Evolutionary conservation across 345 rosid species (phyloP), one percentile per base, ranked within the genome.

Genomic region (Sisymbrium altissimum): DNA sequence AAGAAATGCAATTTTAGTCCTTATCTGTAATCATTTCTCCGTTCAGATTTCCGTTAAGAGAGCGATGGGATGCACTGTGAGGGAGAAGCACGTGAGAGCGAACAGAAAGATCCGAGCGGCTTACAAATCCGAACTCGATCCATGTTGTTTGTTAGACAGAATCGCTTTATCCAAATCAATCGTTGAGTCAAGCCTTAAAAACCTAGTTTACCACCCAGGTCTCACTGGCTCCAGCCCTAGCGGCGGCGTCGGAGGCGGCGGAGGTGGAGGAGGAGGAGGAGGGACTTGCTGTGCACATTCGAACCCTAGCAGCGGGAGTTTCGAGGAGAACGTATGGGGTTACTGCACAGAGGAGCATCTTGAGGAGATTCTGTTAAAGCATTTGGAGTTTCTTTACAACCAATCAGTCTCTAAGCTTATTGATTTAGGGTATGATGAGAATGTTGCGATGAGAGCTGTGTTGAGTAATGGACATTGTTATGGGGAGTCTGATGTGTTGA

Each of bases 291-390:
- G 36, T 23, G 48, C 40, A 40, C 71, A 58, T 9, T 75, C 69
- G 44, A 63, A 36, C 56, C 52, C 82, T 46, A 60, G 25, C 25
- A 23, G 25, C 61, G 81, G 63, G 21, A 76, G 39, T 70, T 59
- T 78, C 32, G 88, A 93, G 40, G 92, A 85, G 71, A 86, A 74
- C 21, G 78, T 82, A 11, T 86, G 87, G 93, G 93, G 90, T 54
- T 87, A 82, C 68, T 93, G 92, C 23, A 93, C 96, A 2, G 98
- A 89, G 71, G 97, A 89, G 61, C 91, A 93, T 69, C 75, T 93
- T 36, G 89, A 93, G 79, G 92, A 88, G 38, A 83, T 88, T 14
- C 59, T 93, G 79, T 79, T 89, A 76, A 83, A 83, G 66, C 85
- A 84, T 48, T 73, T 91, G 74, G 91, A 91, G 46, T 74, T 81